Evolutionary conservation across 2,329 filamentous ascomycete species (phyloP), one percentile per base, ranked within the genome.

Genomic region (Corniculantispora saksenae): DNA sequence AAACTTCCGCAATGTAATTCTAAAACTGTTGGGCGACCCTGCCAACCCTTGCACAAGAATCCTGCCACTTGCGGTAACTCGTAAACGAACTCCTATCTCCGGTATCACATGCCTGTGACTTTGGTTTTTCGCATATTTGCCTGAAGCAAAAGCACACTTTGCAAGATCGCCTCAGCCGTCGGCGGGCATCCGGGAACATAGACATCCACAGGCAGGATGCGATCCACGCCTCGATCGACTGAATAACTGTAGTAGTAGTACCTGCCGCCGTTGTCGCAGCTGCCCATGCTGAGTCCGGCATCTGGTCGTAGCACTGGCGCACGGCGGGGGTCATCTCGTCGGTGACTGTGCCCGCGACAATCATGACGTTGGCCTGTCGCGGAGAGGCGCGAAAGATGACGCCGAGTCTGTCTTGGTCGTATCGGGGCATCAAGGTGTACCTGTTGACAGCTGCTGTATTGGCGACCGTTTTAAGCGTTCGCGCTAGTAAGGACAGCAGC

Each of bases 271-370:
- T 94, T 94, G 67, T 91, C 91, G 77, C 91, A 94, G 73, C 88
- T 91, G 15, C 91, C 91, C 91, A 94, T 94, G 71, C 88, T 91
- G 73, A 87, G 38, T 97, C 93, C 35, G 93, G 92, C 93, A 97
- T 97, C 83, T 97, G 93, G 78, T 97, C 93, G 81, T 97, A 97
- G 67, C 96, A 90, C 80, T 95, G 92, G 78, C 93, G 86, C 74
- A 97, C 82, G 40, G 93, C 93, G 2, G 93, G 92, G 1, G 92
- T 93, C 93, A 97, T 97, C 84, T 97, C 97, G 84, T 97, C 97
- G 71, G 92, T 96, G 67, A 97, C 86, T 35, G 93, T 97, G 66
- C 93, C 93, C 29, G 93, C 93, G 25, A 97, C 93, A 73, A 97
- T 95, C 92, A 97, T 95, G 70, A 96, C 90, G 78, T 97, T 93